These are phyloP conservation scores for Urochloa ruziziensis DNA, from an alignment of 176 grass and related monocot genomes.

Conservation along the genomic window DNA sequence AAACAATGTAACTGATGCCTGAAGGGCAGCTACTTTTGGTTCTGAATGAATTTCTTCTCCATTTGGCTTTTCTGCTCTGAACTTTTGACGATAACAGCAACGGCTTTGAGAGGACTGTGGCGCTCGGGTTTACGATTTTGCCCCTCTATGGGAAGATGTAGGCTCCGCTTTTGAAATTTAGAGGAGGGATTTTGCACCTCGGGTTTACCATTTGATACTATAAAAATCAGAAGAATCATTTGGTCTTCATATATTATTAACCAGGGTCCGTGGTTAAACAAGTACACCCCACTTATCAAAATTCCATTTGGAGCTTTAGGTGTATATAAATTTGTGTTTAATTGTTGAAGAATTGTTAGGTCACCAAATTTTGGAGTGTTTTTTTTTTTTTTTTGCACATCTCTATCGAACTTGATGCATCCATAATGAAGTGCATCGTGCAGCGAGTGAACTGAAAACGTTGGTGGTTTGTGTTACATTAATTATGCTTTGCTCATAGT, in stretches of 20 bases:
- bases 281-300: background rate
- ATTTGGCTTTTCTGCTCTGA: background rate
- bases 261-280: background rate
- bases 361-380: too few relatives aligned
- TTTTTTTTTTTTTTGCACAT: too few relatives aligned
- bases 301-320: background rate
- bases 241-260: background rate
- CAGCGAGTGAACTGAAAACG: background rate
- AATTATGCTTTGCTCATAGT: background rate
- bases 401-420: background rate
- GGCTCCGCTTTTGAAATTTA: conserved; percentile 9
- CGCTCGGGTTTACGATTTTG: background rate
- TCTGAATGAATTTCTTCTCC: background rate
- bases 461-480: background rate
- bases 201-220: background rate
- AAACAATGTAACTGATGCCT: background rate
- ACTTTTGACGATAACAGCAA: conserved; percentile 19
- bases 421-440: background rate
- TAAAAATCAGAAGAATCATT: background rate
- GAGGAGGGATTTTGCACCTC: conserved; percentile 34
- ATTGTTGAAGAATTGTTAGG: background rate
- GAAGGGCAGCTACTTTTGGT: conserved; percentile 17
- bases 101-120: conserved; percentile 17
- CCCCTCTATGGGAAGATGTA: background rate
- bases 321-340: background rate